Evolutionary conservation across 345 rosid species (phyloP).

Genomic region (Salix suchowensis): DNA sequence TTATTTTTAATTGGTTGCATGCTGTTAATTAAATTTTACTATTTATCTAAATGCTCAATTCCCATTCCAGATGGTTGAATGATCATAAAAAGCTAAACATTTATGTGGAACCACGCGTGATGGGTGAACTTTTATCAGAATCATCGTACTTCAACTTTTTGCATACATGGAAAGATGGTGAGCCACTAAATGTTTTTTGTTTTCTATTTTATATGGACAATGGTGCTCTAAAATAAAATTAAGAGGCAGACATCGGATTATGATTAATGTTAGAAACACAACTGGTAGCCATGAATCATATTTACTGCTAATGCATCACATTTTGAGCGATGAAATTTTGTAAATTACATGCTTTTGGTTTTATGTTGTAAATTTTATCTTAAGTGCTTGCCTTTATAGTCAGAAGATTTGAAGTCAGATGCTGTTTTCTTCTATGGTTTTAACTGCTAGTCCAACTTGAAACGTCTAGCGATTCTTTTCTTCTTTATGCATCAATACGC

Average conservation of each 20-base stretch:
- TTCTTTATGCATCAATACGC: neutral
- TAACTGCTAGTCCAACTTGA: neutral
- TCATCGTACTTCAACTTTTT: constrained; percentile 72
- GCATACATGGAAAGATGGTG: constrained; percentile 94
- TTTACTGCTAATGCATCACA: neutral
- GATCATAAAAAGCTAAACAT: constrained; percentile 60
- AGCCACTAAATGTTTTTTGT: constrained; percentile 14
- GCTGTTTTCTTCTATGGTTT: neutral
- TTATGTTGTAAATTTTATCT: neutral
- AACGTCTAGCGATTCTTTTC: neutral
- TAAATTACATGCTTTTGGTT: neutral
- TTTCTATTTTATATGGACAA: neutral
- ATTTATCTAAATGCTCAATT: constrained; percentile 9
- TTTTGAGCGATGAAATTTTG: neutral
- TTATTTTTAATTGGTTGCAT: neutral
- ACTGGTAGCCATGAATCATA: neutral
- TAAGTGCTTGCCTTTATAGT: neutral
- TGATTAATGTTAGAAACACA: neutral
- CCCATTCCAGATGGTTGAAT: constrained; percentile 75
- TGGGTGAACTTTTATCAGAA: constrained; percentile 67
- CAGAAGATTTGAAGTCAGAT: neutral
- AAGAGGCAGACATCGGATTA: neutral
- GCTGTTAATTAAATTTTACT: neutral
- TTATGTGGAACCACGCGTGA: constrained; percentile 87
- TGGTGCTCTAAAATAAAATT: neutral